These are phyloP conservation scores for Heimioporus sp. DNA, from an alignment of 768 basidiomycete genomes.

Conservation along the genomic window DNA sequence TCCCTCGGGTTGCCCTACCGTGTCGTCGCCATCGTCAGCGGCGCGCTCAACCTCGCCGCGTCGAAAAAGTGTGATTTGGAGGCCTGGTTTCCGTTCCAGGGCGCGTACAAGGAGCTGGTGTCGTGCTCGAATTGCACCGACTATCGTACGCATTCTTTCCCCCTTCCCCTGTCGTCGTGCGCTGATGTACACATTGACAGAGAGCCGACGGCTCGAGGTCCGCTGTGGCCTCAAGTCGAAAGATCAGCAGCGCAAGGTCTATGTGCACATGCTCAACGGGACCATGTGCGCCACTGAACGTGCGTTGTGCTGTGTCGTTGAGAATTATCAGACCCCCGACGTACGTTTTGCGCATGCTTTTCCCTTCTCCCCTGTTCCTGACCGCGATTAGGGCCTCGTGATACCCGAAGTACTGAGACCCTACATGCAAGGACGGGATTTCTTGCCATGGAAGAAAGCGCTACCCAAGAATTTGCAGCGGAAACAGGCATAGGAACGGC, in stretches of 20 bases:
- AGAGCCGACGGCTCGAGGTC: constrained; percentile 90
- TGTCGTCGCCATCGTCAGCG: constrained; percentile 92
- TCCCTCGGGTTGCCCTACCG: constrained; percentile 91
- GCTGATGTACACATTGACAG: constrained; percentile 39
- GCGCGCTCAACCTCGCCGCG: constrained; percentile 94
- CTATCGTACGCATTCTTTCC: constrained; percentile 70
- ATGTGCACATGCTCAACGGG: constrained; percentile 99
- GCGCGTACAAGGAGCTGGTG: constrained; percentile 94
- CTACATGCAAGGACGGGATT: constrained; percentile 96
- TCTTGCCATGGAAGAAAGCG: constrained; percentile 80
- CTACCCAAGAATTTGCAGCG: constrained; percentile 75
- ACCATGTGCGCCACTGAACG: constrained; percentile 97
- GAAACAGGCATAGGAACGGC: constrained; percentile 49
- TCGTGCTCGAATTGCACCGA: constrained; percentile 99
- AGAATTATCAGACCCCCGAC: constrained; percentile 96
- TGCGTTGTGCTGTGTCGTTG: constrained; percentile 94
- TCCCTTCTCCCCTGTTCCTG: neutral
- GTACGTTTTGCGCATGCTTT: constrained; percentile 41
- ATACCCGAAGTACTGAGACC: constrained; percentile 89
- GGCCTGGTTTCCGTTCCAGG: constrained; percentile 99
- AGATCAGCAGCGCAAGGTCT: constrained; percentile 87
- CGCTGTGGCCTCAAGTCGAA: constrained; percentile 89
- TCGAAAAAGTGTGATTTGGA: constrained; percentile 97
- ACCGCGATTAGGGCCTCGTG: constrained; percentile 64
- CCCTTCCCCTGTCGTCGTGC: neutral